phyloP scores from a whole-genome alignment of 176 grass and related monocot genomes.

The Eleusine indica region DNA sequence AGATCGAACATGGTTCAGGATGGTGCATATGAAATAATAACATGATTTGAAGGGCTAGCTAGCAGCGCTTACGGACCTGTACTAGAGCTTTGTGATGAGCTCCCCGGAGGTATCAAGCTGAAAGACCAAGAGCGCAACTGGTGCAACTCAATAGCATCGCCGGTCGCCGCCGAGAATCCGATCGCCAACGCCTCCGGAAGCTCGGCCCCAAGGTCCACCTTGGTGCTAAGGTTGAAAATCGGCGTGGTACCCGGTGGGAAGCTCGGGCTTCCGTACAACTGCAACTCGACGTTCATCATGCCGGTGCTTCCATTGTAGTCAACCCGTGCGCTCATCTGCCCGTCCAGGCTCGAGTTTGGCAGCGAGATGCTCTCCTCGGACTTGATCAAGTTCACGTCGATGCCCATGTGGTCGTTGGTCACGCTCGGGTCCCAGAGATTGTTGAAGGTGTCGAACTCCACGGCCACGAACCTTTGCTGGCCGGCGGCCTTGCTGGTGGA shows the following conservation, averaged over 20 bases:
- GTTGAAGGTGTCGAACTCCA: slow-evolving; percentile 54
- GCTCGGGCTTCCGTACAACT: neutral
- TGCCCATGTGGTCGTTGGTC: slow-evolving; percentile 32
- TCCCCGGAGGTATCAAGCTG: neutral
- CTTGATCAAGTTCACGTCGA: slow-evolving; percentile 30
- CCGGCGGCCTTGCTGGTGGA: neutral
- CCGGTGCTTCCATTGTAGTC: neutral
- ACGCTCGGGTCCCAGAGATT: slow-evolving; percentile 17
- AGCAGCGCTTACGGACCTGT: neutral
- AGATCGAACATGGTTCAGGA: too few relatives aligned
- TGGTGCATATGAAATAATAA: too few relatives aligned
- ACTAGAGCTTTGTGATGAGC: neutral
- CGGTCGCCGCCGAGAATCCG: slow-evolving; percentile 44
- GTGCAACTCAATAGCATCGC: neutral
- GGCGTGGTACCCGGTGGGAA: neutral
- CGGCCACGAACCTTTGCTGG: slow-evolving; percentile 19
- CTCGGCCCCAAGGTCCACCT: neutral
- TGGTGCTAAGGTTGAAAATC: slow-evolving; percentile 17
- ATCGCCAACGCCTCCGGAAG: slow-evolving; percentile 16
- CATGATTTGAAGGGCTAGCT: too few relatives aligned
- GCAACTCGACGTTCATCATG: neutral
- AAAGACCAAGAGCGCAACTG: slow-evolving; percentile 23
- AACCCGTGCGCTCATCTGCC: slow-evolving; percentile 1
- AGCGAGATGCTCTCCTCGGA: neutral
- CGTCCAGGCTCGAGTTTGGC: slow-evolving; percentile 20